A percentile compares a stretch with the other conserved stretches of the same genome.
phyloP scores from a whole-genome alignment of 2,329 filamentous ascomycete species.

The Epichloe amarillans region DNA sequence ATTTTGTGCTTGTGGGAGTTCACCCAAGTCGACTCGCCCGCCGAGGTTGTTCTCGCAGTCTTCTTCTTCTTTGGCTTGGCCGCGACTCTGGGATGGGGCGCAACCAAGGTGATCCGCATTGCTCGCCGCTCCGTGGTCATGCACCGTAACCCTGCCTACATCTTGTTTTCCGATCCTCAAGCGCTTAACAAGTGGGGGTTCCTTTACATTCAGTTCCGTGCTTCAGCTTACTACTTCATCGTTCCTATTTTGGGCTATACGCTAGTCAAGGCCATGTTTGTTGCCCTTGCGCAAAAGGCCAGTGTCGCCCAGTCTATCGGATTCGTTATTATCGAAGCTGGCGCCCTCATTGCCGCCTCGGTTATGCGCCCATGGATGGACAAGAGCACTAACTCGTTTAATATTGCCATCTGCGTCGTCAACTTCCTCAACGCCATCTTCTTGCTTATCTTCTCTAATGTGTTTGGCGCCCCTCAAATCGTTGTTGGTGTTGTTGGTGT shows the following conservation, averaged over 20 bases:
- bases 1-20: conserved; percentile 92
- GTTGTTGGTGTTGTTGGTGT: conserved; percentile 84
- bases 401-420: conserved; percentile 78
- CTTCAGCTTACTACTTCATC: conserved; percentile 91
- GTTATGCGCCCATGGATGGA: conserved; percentile 94
- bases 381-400: conserved; percentile 94
- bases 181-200: conserved; percentile 97
- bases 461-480: conserved; percentile 72
- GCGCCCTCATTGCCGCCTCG: conserved; percentile 60
- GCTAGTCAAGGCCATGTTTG: conserved; percentile 79
- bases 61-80: conserved; percentile 79
- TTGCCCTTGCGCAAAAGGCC: conserved; percentile 63
- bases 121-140: conserved; percentile 77
- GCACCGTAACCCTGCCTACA: conserved; percentile 95
- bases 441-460: conserved; percentile 72
- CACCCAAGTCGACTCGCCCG: conserved; percentile 70
- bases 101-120: conserved; percentile 78
- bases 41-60: conserved; percentile 73
- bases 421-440: conserved; percentile 90
- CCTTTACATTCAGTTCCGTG: conserved; percentile 92
- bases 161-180: conserved; percentile 89
- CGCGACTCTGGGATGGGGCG: conserved; percentile 68
- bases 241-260: conserved; percentile 66
- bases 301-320: conserved; percentile 67
- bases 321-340: conserved; percentile 70